phyloP scores from a whole-genome alignment of 306 rosid genomes.

The Prunus mume region DNA sequence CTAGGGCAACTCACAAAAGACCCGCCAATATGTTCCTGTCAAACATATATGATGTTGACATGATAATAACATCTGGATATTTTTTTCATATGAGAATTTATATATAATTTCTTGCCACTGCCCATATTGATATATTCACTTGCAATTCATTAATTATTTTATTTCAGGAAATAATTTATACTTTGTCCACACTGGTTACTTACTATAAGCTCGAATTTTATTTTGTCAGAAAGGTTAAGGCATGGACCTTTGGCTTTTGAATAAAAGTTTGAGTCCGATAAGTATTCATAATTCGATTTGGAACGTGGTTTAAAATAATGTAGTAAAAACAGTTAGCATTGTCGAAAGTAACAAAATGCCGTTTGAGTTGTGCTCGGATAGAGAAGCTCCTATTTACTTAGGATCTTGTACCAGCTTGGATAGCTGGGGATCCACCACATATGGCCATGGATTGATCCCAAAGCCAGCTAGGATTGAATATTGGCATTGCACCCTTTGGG shows the following conservation, averaged over 20 bases:
- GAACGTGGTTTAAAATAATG: background rate
- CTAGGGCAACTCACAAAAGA: background rate
- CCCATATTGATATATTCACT: too few species aligned
- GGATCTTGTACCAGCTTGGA: slow-evolving; percentile 2
- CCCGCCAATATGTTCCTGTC: too few species aligned
- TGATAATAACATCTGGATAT: too few species aligned
- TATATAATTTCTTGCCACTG: too few species aligned
- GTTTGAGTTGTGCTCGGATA: background rate
- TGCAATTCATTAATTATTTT: too few species aligned
- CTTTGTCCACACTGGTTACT: too few species aligned
- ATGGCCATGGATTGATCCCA: slow-evolving; percentile 1
- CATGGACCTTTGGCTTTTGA: too few species aligned
- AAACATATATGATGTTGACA: too few species aligned
- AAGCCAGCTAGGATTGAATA: background rate
- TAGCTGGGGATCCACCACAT: background rate
- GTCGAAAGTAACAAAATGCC: background rate
- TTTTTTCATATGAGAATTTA: too few species aligned
- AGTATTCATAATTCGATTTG: background rate
- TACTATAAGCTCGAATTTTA: too few species aligned
- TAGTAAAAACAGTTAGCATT: background rate
- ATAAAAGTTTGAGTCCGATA: background rate
- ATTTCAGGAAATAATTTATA: too few species aligned
- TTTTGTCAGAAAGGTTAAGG: too few species aligned
- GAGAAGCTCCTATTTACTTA: background rate
- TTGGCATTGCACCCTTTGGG: background rate